These are phyloP conservation scores for Cyclanthera cordifolia DNA, from an alignment of 306 rosid species.

Conservation along the genomic window DNA sequence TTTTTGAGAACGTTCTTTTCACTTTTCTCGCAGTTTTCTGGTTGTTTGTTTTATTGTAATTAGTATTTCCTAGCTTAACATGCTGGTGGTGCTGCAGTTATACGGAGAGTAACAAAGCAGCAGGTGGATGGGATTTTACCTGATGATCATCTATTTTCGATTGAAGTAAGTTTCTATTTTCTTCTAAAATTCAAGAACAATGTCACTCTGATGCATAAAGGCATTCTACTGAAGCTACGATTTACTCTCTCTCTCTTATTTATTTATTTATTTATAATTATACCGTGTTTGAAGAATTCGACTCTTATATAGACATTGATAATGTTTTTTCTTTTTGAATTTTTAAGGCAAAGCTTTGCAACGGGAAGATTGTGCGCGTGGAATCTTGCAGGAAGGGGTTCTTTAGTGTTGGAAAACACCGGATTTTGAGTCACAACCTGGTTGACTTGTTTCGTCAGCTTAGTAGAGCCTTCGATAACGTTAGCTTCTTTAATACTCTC, in stretches of 20 bases:
- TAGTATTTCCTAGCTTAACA: neutral
- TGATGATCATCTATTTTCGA: slow-evolving; percentile 61
- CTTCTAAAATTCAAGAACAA: slow-evolving; percentile 1
- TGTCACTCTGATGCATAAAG: neutral
- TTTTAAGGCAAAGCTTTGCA: slow-evolving; percentile 73
- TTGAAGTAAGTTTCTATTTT: slow-evolving; percentile 45
- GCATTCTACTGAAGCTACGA: neutral
- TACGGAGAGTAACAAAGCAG: slow-evolving; percentile 49
- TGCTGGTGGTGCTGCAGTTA: slow-evolving; percentile 35
- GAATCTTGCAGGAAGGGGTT: slow-evolving; percentile 89
- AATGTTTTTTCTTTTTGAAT: neutral
- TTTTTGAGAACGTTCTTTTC: neutral
- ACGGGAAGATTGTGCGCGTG: slow-evolving; percentile 76
- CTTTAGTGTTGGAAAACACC: slow-evolving; percentile 67
- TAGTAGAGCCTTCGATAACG: slow-evolving; percentile 84
- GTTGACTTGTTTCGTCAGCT: slow-evolving; percentile 84
- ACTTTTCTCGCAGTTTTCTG: neutral
- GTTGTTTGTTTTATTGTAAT: neutral
- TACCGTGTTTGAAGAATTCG: neutral
- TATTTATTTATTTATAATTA: no score
- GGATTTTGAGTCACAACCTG: slow-evolving; percentile 69
- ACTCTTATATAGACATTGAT: neutral
- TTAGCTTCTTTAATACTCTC: slow-evolving; percentile 22
- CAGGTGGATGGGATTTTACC: slow-evolving; percentile 52
- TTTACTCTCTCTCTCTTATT: neutral